Evolutionary conservation across 2,329 filamentous ascomycete species (phyloP).

Genomic region (Fusarium sp.): DNA sequence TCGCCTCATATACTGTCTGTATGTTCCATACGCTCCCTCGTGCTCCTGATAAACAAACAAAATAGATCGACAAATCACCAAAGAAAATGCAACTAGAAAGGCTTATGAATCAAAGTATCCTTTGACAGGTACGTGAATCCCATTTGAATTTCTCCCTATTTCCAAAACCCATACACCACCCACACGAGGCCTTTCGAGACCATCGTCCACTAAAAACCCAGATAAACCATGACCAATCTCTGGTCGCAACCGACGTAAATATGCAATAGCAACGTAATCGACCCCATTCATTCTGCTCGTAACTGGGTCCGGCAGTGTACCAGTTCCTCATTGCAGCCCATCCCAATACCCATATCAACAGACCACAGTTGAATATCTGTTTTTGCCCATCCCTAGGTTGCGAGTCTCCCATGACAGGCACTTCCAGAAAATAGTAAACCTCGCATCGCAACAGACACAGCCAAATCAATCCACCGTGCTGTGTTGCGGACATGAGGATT

Average conservation of each 20-base stretch:
- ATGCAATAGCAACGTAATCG: conserved; percentile 30
- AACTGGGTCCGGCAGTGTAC: conserved; percentile 12
- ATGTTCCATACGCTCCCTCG: neutral
- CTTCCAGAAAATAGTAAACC: conserved; percentile 18
- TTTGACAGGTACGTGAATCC: conserved; percentile 21
- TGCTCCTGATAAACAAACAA: neutral
- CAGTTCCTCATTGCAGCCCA: conserved; percentile 4
- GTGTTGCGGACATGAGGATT: conserved; percentile 3
- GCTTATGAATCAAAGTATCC: conserved; percentile 23
- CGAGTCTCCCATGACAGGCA: conserved; percentile 1
- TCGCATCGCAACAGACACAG: neutral
- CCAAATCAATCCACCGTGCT: conserved; percentile 20
- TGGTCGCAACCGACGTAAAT: conserved; percentile 29
- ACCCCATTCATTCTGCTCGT: conserved; percentile 21
- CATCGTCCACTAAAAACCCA: conserved; percentile 25
- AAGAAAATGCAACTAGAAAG: conserved; percentile 28
- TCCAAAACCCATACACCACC: conserved; percentile 28
- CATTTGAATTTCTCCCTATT: conserved; percentile 29
- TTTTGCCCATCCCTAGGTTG: conserved; percentile 26
- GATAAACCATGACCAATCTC: conserved; percentile 18
- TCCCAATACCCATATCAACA: conserved; percentile 6
- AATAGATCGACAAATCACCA: conserved; percentile 3
- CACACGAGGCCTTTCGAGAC: conserved; percentile 18
- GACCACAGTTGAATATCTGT: conserved; percentile 16
- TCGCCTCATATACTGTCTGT: too few relatives aligned